Evolutionary conservation across 2,329 filamentous ascomycete genomes (phyloP).

Genomic region (Penicillium sp.): DNA sequence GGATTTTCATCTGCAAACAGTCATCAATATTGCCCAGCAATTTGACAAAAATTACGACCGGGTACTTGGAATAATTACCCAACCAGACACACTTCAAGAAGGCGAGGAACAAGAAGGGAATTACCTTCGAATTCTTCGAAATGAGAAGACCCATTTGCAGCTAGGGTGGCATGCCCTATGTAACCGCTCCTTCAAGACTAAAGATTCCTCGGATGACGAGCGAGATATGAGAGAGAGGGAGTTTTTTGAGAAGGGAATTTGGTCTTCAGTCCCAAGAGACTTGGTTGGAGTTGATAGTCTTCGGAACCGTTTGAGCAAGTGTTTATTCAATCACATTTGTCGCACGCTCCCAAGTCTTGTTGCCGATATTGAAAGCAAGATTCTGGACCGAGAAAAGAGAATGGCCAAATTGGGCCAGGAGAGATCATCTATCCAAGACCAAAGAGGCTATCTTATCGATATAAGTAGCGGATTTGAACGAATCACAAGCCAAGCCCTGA

Average conservation of each 20-base stretch:
- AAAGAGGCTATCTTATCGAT: constrained; percentile 33
- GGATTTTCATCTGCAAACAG: constrained; percentile 58
- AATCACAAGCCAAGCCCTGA: constrained; percentile 43
- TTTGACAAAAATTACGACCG: constrained; percentile 37
- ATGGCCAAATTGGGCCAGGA: constrained; percentile 30
- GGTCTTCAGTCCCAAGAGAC: constrained; percentile 28
- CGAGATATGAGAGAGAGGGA: constrained; percentile 38
- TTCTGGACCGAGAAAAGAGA: constrained; percentile 36
- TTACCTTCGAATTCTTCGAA: constrained; percentile 44
- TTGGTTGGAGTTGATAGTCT: constrained; percentile 41
- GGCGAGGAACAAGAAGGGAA: constrained; percentile 41
- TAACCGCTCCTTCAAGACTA: constrained; percentile 49
- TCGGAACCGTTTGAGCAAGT: constrained; percentile 42
- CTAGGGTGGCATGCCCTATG: constrained; percentile 57
- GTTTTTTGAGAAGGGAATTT: constrained; percentile 38
- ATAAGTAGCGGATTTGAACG: constrained; percentile 46
- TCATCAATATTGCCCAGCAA: constrained; percentile 44
- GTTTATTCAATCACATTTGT: constrained; percentile 36
- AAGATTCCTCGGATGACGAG: constrained; percentile 23
- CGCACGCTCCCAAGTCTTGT: constrained; percentile 42
- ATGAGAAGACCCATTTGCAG: constrained; percentile 46
- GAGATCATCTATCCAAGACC: constrained; percentile 29
- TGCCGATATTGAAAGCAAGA: constrained; percentile 37
- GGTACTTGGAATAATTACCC: constrained; percentile 54
- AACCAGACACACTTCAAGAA: constrained; percentile 46